Conservation (phyloP, 495 filamentous ascomycete species). For the Talaromyces ruber region DNA sequence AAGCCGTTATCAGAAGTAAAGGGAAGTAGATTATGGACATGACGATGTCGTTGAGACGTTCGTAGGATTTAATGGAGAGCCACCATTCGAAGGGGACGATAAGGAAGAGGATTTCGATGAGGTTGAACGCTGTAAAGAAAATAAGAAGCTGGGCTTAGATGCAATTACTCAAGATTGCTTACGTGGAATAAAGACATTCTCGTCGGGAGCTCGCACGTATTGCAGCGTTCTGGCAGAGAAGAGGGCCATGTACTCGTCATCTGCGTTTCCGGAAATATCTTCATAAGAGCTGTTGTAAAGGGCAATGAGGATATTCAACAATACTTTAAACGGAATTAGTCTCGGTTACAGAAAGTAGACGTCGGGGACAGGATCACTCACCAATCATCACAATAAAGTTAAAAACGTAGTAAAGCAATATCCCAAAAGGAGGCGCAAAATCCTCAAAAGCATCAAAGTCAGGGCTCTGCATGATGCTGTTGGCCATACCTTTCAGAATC, state of each 20-base stretch:
- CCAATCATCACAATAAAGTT: conserved; percentile 92
- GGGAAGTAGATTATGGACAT: conserved; percentile 87
- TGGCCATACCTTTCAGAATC: conserved; percentile 85
- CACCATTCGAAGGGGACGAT: conserved; percentile 92
- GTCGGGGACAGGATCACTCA: conserved; percentile 13
- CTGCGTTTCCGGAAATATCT: conserved; percentile 89
- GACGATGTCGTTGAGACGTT: conserved; percentile 71
- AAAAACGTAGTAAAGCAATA: conserved; percentile 90
- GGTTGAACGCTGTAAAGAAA: conserved; percentile 57
- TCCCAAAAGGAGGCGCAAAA: conserved; percentile 69
- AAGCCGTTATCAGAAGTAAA: conserved; percentile 69
- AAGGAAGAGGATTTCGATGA: conserved; percentile 77
- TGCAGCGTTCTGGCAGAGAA: conserved; percentile 88
- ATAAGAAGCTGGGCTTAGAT: not conserved
- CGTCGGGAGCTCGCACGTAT: conserved; percentile 92
- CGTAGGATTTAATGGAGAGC: conserved; percentile 61
- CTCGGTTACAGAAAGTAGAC: conserved; percentile 9
- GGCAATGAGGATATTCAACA: conserved; percentile 91
- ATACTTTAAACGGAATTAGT: conserved; percentile 38
- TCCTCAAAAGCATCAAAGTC: conserved; percentile 85
- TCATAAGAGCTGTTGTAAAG: conserved; percentile 95
- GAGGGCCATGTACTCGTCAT: conserved; percentile 89
- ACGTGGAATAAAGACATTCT: conserved; percentile 93
- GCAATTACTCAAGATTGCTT: conserved; percentile 10
- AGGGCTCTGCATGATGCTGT: conserved; percentile 79